Evolutionary conservation across 2,329 filamentous ascomycete species (phyloP), one percentile per base, ranked within the genome.

Genomic region (Trichophaea hybrida): DNA sequence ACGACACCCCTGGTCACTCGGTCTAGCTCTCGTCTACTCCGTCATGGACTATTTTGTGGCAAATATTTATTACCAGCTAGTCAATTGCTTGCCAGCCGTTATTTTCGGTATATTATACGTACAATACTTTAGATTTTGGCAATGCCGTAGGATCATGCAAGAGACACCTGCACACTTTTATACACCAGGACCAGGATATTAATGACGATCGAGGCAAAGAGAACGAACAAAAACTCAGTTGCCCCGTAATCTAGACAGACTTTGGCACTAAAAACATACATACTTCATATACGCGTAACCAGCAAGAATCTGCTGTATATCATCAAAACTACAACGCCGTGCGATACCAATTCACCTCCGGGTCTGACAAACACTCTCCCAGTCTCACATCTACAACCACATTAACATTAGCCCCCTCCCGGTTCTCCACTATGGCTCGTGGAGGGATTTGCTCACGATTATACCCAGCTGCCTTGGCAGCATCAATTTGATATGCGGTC

Each of bases 271-370:
- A 50, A 50, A 15, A 15, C 12, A 15, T 31, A n/a, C 46, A 8
- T 50, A 2, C 17, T 24, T 50, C 46, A 2, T 10, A 50, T 13
- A 10, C 46, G 13, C 17, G 10, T 13, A 50, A n/a, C 10, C 17
- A 50, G 8, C 46, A 50, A 24, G 8, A 8, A 10, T 8, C 8
- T 10, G 8, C 10, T 10, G 17, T 13, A 13, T 50, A 13, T 24
- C 38, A 10, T 15, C 38, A 17, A 5, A 12, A 32, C n/a, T 50
- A 50, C 31, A 50, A 24, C n/a, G 15, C 6, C 31, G 61, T 64
- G 8, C 78, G 74, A 69, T 77, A 77, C 75, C 75, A 77, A 69
- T 77, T 77, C 37, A 64, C 69, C 4, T 65, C 57, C 7, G 73
- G 71, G 63, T 77, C 75, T 7, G 71, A 72, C 38, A 77, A 68